Evolutionary conservation across 2,329 filamentous ascomycete species (phyloP), one percentile per base, ranked within the genome.

Genomic region (Hirsutella thompsonii): DNA sequence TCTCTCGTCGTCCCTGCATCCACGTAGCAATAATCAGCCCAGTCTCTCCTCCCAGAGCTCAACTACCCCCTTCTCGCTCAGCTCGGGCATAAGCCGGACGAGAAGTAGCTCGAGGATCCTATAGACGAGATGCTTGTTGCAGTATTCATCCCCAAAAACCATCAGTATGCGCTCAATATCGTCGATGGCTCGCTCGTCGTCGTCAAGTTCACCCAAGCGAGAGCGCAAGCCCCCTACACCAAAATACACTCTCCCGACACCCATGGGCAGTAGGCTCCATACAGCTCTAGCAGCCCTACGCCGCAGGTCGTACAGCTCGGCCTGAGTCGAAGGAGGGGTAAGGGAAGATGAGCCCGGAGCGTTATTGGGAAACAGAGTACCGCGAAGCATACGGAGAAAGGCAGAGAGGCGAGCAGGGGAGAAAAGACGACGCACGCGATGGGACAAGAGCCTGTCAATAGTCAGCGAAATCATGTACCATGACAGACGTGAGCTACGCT

Each of bases 81-180:
- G 59, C 63, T 98, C 92, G 4, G 92, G 92, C 55, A 94, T 75
- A 46, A 96, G 61, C 48, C 82, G 77, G 42, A 87, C 74, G n/a
- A 95, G 67, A 2, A 94, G 58, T 43, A 90, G 63, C 63, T 98
- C 92, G 28, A 96, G 64, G 37, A 92, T 69, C 36, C 77, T 71
- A 55, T 94, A 94, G 50, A 94, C 67, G 26, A 96, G 66, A 63
- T 95, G 88, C 64, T 89, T 93, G 63, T 98, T 98, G 62, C 88
- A 82, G 63, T 94, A 94, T 39, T 74, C 69, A 60, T 95, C 88
- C 14, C 74, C 76, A 49, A 94, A 81, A 30, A 89, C 68, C 51
- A 83, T 77, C 37, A 96, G 68, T 36, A 88, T 66, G 20, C 74
- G 64, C 53, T 80, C 76, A 47, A 86, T 71, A 50, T 81, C 72